Base-by-base conservation (phyloP, 2,329 filamentous ascomycete species). In the Metarhizium guizhouense region DNA sequence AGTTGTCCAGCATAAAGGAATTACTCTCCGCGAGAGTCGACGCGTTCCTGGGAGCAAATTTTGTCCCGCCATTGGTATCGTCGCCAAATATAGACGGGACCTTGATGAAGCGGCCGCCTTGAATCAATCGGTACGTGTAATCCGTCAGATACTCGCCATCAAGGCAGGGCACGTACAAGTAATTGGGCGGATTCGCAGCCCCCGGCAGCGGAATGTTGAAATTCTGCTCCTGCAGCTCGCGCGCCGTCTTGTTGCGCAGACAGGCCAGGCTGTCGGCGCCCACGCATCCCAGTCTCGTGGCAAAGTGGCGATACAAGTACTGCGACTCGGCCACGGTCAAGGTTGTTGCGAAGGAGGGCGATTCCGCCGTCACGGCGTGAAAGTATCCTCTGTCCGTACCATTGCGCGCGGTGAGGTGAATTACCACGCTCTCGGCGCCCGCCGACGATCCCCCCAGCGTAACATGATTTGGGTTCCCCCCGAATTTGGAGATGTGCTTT, bases 401-500 rank as follows among this genome's bases (percentile, higher is more conserved):
- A 2, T 74, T 76, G 54, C 79, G 78, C 0, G 80, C 79, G 1
- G 74, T 81, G 47, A 90, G 74, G 29, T 88, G 83, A 40, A 87
- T 73, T 32, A 75, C 79, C n/a, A 90, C 76, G 4, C 83, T 84
- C 1, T 76, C 82, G 3, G 77, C 87, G 3, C 87, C 87, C 2
- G 87, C 86, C 54, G 83, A 87, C 58, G 78, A 82, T 10, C 88
- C 88, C 16, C 82, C 85, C 0, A 90, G 71, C 0, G 85, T 82
- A 10, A 90, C 84, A 60, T 87, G 85, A 0, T 74, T 64, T 1
- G 86, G 84, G 60, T 90, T 74, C 29, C 87, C 87, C 4, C 87
- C 87, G 61, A 92, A 91, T 66, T 81, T 66, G 3, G 66, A 57
- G 47, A 90, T 87, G 67, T 90, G 72, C 34, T 79, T 72, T 59